Base-by-base conservation (phyloP, 345 rosid genomes). In the Mallotus nudiflorus region DNA sequence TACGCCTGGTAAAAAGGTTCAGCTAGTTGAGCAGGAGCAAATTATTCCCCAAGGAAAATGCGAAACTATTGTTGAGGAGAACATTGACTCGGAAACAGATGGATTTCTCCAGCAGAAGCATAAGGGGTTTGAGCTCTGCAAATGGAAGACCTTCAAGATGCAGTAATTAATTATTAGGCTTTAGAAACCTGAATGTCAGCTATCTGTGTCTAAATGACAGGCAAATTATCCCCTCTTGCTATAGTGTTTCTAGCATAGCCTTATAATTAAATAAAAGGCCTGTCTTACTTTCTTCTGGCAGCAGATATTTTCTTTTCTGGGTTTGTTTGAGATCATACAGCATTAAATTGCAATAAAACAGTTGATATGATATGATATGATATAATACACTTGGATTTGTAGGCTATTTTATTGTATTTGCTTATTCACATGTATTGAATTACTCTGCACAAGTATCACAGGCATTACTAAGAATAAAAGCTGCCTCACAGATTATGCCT, bases 91-190 rank as follows among this genome's bases (percentile, higher is more conserved):
- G 16, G 39, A 67, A 64, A 78, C 85, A 27, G 81, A 65, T 37
- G 72, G 65, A 27, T 85, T 69, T 77, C 79, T 79, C 73, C 37
- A 54, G 70, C 78, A 69, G 79, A 83, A 73, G 72, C 84, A 33
- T 66, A 79, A 42, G 72, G 73, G 57, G 2, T 83, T 85, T 55
- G 78, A 73, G 39, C 74, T 79, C 1, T 71, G 77, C 82, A 81
- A 79, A 71, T 83, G 86, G 89, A 77, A 70, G 63, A 83, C 82
- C 66, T 83, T 83, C 78, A 81, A 63, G 46, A 1, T 5, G 65
- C 28, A 40, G 5, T 69, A 79, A 13, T 25, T 62, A 2, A 1
- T 24, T 42, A 28, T 62, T 15, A 13, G 42, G 14, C 9, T 27
- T 42, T 25, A 14, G 56, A 24, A 52, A 52, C 56, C 9, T 9